Evolutionary conservation across 768 basidiomycete species (phyloP).

Genomic region (Rhodotorula kratochvilovae): DNA sequence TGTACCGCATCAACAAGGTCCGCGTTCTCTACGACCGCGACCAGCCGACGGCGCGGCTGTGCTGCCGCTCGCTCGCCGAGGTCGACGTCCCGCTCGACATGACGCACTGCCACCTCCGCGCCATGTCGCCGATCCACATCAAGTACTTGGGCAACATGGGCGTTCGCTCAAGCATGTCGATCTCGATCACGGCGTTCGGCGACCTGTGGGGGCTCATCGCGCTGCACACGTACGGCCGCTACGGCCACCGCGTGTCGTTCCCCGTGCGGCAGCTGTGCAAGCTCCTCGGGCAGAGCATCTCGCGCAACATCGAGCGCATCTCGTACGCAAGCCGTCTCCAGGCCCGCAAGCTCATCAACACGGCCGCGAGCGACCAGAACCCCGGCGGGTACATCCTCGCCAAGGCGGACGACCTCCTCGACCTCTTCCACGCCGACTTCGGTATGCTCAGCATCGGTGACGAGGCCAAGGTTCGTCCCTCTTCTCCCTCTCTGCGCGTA

Average conservation of each 20-base stretch:
- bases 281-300: constrained; percentile 71
- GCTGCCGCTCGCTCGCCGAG: constrained; percentile 61
- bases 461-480: constrained; percentile 59
- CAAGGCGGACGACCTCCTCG: constrained; percentile 66
- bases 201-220: constrained; percentile 63
- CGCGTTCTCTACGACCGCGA: constrained; percentile 69
- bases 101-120: constrained; percentile 77
- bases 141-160: constrained; percentile 77
- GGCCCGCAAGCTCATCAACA: constrained; percentile 73
- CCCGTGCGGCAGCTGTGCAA: constrained; percentile 77
- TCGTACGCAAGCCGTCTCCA: constrained; percentile 71
- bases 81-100: constrained; percentile 69
- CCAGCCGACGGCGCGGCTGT: constrained; percentile 67
- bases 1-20: constrained; percentile 73
- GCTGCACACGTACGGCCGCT: constrained; percentile 53
- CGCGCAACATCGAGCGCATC: constrained; percentile 70
- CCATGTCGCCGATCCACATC: constrained; percentile 80
- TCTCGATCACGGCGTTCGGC: constrained; percentile 74
- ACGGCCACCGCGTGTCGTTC: constrained; percentile 81
- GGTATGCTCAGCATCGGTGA: constrained; percentile 56
- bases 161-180: constrained; percentile 78
- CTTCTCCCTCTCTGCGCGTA: background rate
- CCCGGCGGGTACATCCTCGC: constrained; percentile 57
- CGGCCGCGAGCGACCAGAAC: constrained; percentile 62
- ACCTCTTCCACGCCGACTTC: constrained; percentile 71